Evolutionary conservation across 108 stramenopile species (phyloP), one percentile per base, ranked within the genome.

Genomic region (Bacterosira constricta): DNA sequence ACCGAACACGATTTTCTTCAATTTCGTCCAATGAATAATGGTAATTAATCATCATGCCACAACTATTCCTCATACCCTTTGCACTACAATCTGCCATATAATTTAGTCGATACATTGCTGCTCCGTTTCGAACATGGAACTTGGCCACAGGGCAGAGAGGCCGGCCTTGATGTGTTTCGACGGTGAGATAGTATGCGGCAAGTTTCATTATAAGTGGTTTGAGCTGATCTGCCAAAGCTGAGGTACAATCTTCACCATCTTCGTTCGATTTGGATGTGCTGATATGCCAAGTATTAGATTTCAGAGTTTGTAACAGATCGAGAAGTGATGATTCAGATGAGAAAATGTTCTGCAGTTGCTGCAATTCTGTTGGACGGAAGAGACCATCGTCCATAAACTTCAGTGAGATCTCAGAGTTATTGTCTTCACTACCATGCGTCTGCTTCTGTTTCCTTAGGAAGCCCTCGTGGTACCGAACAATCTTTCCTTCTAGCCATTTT

Each of bases 11-110:
- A 42, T 89, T 86, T 26, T 75, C 73, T 71, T 86, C 86, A 30
- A 86, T 72, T 15, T 54, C 39, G 18, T 90, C 76, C 58, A 89
- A 50, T 56, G 83, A 74, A 60, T 96, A 96, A 10, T 68, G 73
- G 69, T 96, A 96, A 46, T 94, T 96, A 13, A 93, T 80, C 96
- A 96, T 96, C 30, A 96, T 68, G 6, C 93, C 91, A 71, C 56
- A 88, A 62, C 88, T 90, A 12, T 83, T 83, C 18, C 73, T 59
- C 59, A 89, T 38, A 13, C 95, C 95, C 53, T 81, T 86, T 0
- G 77, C 17, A 10, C 87, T 81, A 6, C 71, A 26, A 67, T 96
- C 92, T 1, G 90, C 95, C 58, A 68, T 62, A 59, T 69, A 90
- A 46, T 92, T 88, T 15, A 94, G 44, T 15, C 87, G 77, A 46